phyloP scores from a whole-genome alignment of 768 basidiomycete genomes.

The Boletus vermiculosoides region DNA sequence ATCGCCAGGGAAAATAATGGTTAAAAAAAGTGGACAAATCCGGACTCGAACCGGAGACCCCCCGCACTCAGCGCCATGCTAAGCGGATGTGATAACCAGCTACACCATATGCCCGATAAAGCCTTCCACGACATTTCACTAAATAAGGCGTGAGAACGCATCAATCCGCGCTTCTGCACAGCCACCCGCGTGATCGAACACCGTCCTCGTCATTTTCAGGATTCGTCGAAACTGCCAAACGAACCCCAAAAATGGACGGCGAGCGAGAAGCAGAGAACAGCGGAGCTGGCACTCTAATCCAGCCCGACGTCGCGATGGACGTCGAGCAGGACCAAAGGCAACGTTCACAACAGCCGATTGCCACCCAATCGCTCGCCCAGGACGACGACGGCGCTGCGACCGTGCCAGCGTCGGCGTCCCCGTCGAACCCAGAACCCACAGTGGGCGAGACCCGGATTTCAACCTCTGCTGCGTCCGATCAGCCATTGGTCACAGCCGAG shows the following conservation, averaged over 20 bases:
- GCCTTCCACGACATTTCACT: too few species aligned
- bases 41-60: constrained; percentile 42
- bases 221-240: constrained; percentile 16
- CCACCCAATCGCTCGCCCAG: background rate
- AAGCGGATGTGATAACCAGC: constrained; percentile 43
- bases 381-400: background rate
- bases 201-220: constrained; percentile 27
- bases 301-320: constrained; percentile 21
- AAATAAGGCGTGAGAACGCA: constrained; percentile 3
- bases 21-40: constrained; percentile 39
- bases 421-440: constrained; percentile 14
- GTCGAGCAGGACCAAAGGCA: constrained; percentile 17
- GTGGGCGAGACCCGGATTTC: background rate
- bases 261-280: constrained; percentile 12
- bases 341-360: background rate
- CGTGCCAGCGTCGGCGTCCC: background rate
- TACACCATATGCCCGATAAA: constrained; percentile 39
- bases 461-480: constrained; percentile 20
- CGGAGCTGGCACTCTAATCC: background rate
- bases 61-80: constrained; percentile 37
- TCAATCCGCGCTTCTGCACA: constrained; percentile 8
- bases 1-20: background rate
- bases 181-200: constrained; percentile 29
- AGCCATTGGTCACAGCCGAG: constrained; percentile 21
- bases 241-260: constrained; percentile 23